Percentiles rank a stretch among this genome's conserved stretches.
These are phyloP conservation scores for Bruguiera sexangula DNA, from an alignment of 345 rosid species.

Conservation along the genomic window DNA sequence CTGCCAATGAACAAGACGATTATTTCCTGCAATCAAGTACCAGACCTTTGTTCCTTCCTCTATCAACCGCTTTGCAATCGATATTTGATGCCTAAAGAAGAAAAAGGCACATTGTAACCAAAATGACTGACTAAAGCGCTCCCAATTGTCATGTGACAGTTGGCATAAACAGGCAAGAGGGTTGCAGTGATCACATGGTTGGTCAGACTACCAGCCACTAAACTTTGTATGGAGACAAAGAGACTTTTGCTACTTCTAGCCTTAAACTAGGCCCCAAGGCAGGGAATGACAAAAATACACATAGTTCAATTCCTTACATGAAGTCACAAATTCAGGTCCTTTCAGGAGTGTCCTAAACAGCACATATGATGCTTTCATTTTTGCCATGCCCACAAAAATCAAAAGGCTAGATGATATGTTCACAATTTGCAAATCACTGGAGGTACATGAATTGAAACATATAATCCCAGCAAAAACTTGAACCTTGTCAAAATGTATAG, in stretches of 20 bases:
- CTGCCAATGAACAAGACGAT: conserved; percentile 70
- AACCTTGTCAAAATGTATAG: background rate
- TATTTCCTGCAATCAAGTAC: conserved; percentile 65
- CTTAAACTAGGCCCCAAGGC: too few relatives aligned
- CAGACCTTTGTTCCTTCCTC: conserved; percentile 87
- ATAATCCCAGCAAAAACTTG: background rate
- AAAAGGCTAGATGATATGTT: background rate
- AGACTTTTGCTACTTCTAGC: too few relatives aligned
- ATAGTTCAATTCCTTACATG: too few relatives aligned
- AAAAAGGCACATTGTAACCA: background rate
- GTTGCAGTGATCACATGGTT: background rate
- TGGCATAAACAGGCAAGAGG: conserved; percentile 1
- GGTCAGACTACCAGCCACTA: conserved; percentile 10
- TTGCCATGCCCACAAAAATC: too few relatives aligned
- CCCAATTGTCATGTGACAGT: conserved; percentile 1
- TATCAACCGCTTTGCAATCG: conserved; percentile 70
- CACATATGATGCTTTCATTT: too few relatives aligned
- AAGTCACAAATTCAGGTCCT: too few relatives aligned
- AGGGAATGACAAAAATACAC: too few relatives aligned
- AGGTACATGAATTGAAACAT: background rate
- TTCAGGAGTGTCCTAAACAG: too few relatives aligned
- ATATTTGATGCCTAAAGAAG: conserved; percentile 62
- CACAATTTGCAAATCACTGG: background rate
- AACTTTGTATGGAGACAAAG: background rate
- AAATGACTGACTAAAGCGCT: background rate